Evolutionary conservation across 2,329 filamentous ascomycete species (phyloP).

Genomic region (Ophioceras dolichostomum): DNA sequence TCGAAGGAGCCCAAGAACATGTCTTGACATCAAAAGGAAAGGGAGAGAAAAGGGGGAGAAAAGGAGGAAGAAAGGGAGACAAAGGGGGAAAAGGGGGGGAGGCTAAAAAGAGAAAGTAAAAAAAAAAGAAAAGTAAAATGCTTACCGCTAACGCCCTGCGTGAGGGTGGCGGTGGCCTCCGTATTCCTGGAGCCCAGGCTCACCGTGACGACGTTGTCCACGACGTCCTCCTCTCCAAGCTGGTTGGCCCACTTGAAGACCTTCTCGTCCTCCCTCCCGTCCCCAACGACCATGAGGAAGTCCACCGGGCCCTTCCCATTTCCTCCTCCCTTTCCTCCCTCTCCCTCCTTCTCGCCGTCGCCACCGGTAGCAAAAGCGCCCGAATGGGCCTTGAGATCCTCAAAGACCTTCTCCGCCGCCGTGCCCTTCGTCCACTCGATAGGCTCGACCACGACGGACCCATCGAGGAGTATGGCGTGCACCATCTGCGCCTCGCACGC

Average conservation of each 20-base stretch:
- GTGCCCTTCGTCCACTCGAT: conserved; percentile 80
- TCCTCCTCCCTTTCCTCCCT: too few relatives aligned
- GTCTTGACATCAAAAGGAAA: too few relatives aligned
- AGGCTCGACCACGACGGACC: conserved; percentile 74
- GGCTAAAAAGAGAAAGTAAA: too few relatives aligned
- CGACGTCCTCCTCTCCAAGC: conserved; percentile 43
- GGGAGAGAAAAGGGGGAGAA: too few relatives aligned
- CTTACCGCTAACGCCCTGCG: conserved; percentile 83
- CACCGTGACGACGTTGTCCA: conserved; percentile 69
- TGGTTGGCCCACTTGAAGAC: conserved; percentile 92
- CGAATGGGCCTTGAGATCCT: conserved; percentile 34
- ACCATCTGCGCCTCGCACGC: conserved; percentile 75
- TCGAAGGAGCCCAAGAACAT: too few relatives aligned
- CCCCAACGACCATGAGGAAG: conserved; percentile 81
- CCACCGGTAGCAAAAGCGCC: conserved; percentile 1
- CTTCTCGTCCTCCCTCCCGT: conserved; percentile 86
- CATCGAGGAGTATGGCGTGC: conserved; percentile 69
- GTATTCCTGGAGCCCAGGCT: conserved; percentile 81
- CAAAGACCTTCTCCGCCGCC: conserved; percentile 64
- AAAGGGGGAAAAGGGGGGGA: too few relatives aligned
- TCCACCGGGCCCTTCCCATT: conserved; percentile 41
- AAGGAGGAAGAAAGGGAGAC: too few relatives aligned
- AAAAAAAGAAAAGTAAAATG: conserved; percentile 10
- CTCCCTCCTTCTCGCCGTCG: conserved; percentile 17
- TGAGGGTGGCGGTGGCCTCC: conserved; percentile 72